Evolutionary conservation across 2,329 filamentous ascomycete species (phyloP), one percentile per base, ranked within the genome.

Genomic region (Cercospora brassicicola): DNA sequence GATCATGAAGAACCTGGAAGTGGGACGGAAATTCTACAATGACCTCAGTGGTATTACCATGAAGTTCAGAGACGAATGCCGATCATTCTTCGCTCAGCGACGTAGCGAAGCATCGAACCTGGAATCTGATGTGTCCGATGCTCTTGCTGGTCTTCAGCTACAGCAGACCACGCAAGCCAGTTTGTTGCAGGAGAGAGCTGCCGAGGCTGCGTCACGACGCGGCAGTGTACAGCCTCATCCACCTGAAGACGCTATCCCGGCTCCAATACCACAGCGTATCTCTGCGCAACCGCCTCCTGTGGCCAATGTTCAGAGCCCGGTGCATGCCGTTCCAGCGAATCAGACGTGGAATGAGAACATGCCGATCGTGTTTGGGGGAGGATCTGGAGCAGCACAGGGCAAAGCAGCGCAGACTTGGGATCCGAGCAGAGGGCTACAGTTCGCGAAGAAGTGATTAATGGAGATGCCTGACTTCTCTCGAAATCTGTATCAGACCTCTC

Each of bases 21-120:
- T 91, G 0, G 95, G 93, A 0, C 86, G 94, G 63, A 97, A 95
- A 78, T 99, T 99, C 78, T 99, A 98, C 82, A 99, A 99, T 73
- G 94, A 98, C 76, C 85, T 99, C 4, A 92, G 91, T 57, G 92
- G 91, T 79, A 93, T 98, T 70, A 91, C 97, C 0, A 90, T 89
- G 42, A 85, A 90, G 9, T 98, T 97, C 78, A 86, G 93, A 18
- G 94, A 97, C 73, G 91, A 92, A 39, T 89, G 89, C 67, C 87
- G 87, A 72, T 87, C 86, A 1, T 98, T 96, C 84, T 91, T 91
- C 0, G 90, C 93, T 30, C 88, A 93, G 76, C 85, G 95, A 62
- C 87, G 93, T 61, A 88, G 90, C 71, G 94, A 98, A 74, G 93
- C 93, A 0, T 87, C 89, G 72, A 87, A 88, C 64, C 79, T 97